Conservation (phyloP, 192 early-diverging fungal species). For the Coemansia nantahalensis region DNA sequence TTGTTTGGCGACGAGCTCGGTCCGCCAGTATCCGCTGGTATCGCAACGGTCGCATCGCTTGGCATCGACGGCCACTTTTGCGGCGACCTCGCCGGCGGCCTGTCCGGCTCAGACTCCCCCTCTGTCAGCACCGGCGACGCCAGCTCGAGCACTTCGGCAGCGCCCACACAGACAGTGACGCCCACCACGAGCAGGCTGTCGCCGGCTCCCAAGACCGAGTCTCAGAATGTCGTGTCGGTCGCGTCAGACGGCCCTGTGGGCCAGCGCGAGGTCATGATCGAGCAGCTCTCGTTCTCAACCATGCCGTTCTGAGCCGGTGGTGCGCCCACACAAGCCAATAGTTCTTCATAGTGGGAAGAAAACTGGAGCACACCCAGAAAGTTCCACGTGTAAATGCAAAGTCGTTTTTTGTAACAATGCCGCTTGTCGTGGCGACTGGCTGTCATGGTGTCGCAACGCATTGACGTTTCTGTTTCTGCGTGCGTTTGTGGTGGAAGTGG, state of each 20-base stretch:
- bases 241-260: conserved; percentile 20
- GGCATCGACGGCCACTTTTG: background rate
- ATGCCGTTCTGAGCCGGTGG: conserved; percentile 5
- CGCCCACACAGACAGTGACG: background rate
- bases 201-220: conserved; percentile 3
- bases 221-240: conserved; percentile 22
- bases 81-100: background rate
- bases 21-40: background rate
- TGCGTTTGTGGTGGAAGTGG: too few relatives aligned
- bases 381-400: too few relatives aligned
- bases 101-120: background rate
- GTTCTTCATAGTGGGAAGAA: too few relatives aligned
- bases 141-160: background rate
- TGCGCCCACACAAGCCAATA: too few relatives aligned
- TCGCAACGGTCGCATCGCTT: background rate
- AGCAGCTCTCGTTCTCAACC: conserved; percentile 20
- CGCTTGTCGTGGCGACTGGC: too few relatives aligned
- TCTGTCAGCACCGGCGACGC: background rate
- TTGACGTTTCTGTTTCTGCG: too few relatives aligned
- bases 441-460: too few relatives aligned
- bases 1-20: background rate
- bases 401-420: too few relatives aligned
- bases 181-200: background rate
- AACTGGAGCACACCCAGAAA: too few relatives aligned
- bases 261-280: conserved; percentile 47